phyloP scores from a whole-genome alignment of 768 basidiomycete genomes.

The Podaxis sp. region DNA sequence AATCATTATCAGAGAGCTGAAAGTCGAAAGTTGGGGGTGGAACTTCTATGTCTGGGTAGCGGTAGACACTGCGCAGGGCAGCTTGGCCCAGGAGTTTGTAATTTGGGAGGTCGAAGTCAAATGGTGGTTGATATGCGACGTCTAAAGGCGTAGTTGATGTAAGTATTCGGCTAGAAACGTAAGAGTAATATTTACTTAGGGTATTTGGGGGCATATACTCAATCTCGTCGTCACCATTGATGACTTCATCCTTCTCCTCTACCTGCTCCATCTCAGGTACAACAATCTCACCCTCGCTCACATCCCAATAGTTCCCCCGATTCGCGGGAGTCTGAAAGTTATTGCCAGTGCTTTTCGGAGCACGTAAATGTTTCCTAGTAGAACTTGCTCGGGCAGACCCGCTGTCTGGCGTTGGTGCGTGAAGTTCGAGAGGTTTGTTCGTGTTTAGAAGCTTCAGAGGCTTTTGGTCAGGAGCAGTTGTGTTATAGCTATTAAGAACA shows the following conservation, averaged over 20 bases:
- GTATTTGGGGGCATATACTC: slow-evolving; percentile 56
- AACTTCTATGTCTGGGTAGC: slow-evolving; percentile 31
- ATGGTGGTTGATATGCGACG: slow-evolving; percentile 40
- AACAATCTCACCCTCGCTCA: slow-evolving; percentile 51
- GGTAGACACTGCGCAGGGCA: slow-evolving; percentile 34
- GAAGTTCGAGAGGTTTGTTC: slow-evolving; percentile 18
- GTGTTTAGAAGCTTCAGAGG: slow-evolving; percentile 31
- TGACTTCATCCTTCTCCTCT: slow-evolving; percentile 28
- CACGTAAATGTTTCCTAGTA: slow-evolving; percentile 59
- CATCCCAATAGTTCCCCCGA: slow-evolving; percentile 73
- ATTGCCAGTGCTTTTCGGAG: slow-evolving; percentile 48
- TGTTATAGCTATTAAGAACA: slow-evolving; percentile 7
- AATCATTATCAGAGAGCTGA: slow-evolving; percentile 22
- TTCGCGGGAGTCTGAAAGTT: slow-evolving; percentile 68
- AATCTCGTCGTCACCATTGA: slow-evolving; percentile 44
- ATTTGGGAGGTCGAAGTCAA: slow-evolving; percentile 45
- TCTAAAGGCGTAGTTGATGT: slow-evolving; percentile 29
- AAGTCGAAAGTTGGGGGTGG: slow-evolving; percentile 31
- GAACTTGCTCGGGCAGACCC: slow-evolving; percentile 61
- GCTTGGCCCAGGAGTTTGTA: slow-evolving; percentile 40
- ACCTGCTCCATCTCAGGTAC: slow-evolving; percentile 26
- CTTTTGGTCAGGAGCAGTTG: slow-evolving; percentile 22
- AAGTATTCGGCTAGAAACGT: background rate
- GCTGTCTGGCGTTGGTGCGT: slow-evolving; percentile 35
- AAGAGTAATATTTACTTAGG: slow-evolving; percentile 27